These are phyloP conservation scores for Coniophora puteana DNA, from an alignment of 1,284 basidiomycete species.

Conservation along the genomic window DNA sequence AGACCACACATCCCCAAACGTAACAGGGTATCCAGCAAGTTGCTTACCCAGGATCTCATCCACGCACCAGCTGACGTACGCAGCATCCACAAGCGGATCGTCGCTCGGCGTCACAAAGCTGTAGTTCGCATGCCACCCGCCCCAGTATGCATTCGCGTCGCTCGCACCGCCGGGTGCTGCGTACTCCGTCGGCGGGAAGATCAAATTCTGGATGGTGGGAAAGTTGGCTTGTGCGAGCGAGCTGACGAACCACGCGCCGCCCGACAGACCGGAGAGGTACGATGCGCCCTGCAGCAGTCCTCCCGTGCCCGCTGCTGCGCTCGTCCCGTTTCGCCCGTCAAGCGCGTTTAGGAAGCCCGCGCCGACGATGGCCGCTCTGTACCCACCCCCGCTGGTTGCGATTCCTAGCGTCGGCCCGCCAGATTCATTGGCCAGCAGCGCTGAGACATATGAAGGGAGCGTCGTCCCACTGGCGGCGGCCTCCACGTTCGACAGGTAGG, in stretches of 20 bases:
- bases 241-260: slow-evolving; percentile 36
- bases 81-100: slow-evolving; percentile 9
- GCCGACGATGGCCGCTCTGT: slow-evolving; percentile 46
- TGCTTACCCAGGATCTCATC: slow-evolving; percentile 32
- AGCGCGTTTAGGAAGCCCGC: slow-evolving; percentile 46
- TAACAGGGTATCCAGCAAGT: slow-evolving; percentile 27
- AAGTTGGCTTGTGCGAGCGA: slow-evolving; percentile 37
- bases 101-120: slow-evolving; percentile 20
- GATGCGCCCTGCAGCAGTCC: slow-evolving; percentile 47
- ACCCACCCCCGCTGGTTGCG: slow-evolving; percentile 43
- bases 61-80: slow-evolving; percentile 21
- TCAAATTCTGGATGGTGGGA: slow-evolving; percentile 33
- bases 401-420: slow-evolving; percentile 38
- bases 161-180: slow-evolving; percentile 22
- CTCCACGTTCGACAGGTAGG: too few relatives aligned
- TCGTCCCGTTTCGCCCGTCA: slow-evolving; percentile 43
- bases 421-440: too few relatives aligned
- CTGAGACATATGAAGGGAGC: slow-evolving; percentile 32
- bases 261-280: slow-evolving; percentile 42
- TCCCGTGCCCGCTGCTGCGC: slow-evolving; percentile 37
- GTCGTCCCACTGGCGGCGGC: too few relatives aligned
- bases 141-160: slow-evolving; percentile 18
- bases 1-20: slow-evolving; percentile 32
- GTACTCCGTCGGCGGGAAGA: too few relatives aligned
- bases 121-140: slow-evolving; percentile 33